A percentile compares a stretch with the other conserved stretches of the same genome.
These are phyloP conservation scores for Pseudocercospora vitis DNA, from an alignment of 2,329 filamentous ascomycete genomes.

Conservation along the genomic window DNA sequence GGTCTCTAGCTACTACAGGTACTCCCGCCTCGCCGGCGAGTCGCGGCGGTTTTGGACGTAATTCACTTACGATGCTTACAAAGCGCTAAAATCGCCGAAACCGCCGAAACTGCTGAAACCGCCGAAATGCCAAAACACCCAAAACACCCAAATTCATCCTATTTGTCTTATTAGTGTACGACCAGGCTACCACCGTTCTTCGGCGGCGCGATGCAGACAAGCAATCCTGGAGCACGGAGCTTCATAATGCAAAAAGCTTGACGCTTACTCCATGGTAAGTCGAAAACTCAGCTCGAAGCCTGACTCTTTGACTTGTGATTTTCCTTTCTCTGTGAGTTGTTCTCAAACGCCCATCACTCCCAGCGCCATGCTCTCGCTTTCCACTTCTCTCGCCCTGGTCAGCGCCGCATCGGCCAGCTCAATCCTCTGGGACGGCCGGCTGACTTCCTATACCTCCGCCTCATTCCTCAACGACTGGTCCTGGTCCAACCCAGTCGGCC, in stretches of 20 bases:
- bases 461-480: constrained; percentile 57
- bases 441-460: constrained; percentile 59
- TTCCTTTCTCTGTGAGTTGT: constrained; percentile 20
- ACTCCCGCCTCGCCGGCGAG: too few species aligned
- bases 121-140: too few species aligned
- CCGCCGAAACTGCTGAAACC: too few species aligned
- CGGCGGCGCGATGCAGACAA: neutral
- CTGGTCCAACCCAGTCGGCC: constrained; percentile 66
- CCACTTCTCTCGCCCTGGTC: constrained; percentile 26
- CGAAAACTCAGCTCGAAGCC: too few species aligned
- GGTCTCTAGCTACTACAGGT: too few species aligned
- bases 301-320: neutral
- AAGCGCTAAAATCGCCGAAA: too few species aligned
- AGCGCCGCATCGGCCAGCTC: constrained; percentile 42
- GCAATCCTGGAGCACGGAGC: neutral
- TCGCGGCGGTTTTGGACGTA: too few species aligned
- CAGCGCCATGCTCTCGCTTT: constrained; percentile 23
- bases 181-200: too few species aligned
- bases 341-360: constrained; percentile 23
- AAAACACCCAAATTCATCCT: too few species aligned
- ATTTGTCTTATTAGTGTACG: too few species aligned
- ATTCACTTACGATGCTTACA: too few species aligned
- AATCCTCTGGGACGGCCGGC: constrained; percentile 65
- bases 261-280: neutral
- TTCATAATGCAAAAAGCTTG: constrained; percentile 3